Percentiles rank a stretch among this genome's conserved stretches.
Evolutionary conservation across 148 eudicot genomes (phyloP).

Genomic region (Dysphania ambrosioides): DNA sequence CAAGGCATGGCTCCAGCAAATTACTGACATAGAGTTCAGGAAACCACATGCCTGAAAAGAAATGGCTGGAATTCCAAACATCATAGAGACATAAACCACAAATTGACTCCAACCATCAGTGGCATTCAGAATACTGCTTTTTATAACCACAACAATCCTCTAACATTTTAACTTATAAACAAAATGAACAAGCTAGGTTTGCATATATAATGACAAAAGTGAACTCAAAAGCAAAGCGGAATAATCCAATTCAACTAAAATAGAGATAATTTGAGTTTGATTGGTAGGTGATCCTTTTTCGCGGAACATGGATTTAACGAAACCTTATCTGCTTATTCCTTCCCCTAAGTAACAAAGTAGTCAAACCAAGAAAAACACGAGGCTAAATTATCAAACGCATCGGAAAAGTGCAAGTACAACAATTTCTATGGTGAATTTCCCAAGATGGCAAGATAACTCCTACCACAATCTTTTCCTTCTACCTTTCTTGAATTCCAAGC

Average conservation of each 20-base stretch:
- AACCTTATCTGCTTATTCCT: not conserved
- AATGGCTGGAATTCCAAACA: conserved; percentile 2
- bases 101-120: not conserved
- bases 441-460: too few relatives aligned
- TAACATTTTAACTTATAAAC: too few relatives aligned
- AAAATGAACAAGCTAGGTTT: too few relatives aligned
- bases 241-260: not conserved
- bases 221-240: not conserved
- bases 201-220: not conserved
- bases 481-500: not conserved
- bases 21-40: not conserved
- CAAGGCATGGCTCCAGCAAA: not conserved
- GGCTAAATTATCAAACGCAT: not conserved
- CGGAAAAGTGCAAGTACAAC: not conserved
- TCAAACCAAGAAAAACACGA: not conserved
- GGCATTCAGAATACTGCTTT: too few relatives aligned
- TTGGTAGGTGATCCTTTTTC: not conserved
- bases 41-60: not conserved
- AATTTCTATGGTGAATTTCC: not conserved
- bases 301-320: not conserved
- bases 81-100: not conserved
- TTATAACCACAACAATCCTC: too few relatives aligned
- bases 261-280: not conserved
- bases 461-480: not conserved
- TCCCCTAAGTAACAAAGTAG: not conserved